Evolutionary conservation across 2,329 filamentous ascomycete genomes (phyloP).

Genomic region (Metarhizium humberi): DNA sequence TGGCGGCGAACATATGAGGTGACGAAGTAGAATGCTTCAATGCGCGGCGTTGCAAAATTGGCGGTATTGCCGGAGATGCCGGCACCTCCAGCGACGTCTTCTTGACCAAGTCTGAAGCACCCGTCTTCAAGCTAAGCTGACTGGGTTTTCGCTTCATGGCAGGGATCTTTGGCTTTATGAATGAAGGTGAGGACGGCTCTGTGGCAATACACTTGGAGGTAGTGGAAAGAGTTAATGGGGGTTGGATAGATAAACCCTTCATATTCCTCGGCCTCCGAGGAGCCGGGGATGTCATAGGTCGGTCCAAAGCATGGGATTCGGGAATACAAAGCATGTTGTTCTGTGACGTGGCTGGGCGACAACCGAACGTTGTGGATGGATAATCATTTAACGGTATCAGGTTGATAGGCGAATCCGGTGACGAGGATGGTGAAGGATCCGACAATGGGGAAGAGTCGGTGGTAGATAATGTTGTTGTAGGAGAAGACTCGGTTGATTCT

Average conservation of each 20-base stretch:
- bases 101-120: conserved; percentile 46
- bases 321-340: conserved; percentile 29
- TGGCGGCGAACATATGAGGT: conserved; percentile 53
- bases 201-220: conserved; percentile 43
- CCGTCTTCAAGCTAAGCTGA: conserved; percentile 67
- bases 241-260: conserved; percentile 75
- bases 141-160: conserved; percentile 66
- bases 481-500: conserved; percentile 87
- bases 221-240: conserved; percentile 37
- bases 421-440: conserved; percentile 84
- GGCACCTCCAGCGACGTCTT: conserved; percentile 43
- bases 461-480: conserved; percentile 87
- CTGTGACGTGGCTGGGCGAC: conserved; percentile 24
- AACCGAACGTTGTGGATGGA: conserved; percentile 48
- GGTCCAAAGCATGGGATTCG: conserved; percentile 32
- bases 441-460: conserved; percentile 85
- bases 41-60: conserved; percentile 52
- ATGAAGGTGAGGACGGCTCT: conserved; percentile 64
- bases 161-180: conserved; percentile 71
- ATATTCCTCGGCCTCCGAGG: conserved; percentile 70
- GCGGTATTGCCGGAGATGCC: conserved; percentile 43
- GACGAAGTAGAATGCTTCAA: conserved; percentile 61
- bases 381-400: conserved; percentile 64
- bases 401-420: conserved; percentile 79
- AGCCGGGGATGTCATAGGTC: conserved; percentile 59